Percentiles rank a stretch among this genome's conserved stretches.
Evolutionary conservation across 176 grass and related monocot genomes (phyloP).

Genomic region (Oryza officinalis): DNA sequence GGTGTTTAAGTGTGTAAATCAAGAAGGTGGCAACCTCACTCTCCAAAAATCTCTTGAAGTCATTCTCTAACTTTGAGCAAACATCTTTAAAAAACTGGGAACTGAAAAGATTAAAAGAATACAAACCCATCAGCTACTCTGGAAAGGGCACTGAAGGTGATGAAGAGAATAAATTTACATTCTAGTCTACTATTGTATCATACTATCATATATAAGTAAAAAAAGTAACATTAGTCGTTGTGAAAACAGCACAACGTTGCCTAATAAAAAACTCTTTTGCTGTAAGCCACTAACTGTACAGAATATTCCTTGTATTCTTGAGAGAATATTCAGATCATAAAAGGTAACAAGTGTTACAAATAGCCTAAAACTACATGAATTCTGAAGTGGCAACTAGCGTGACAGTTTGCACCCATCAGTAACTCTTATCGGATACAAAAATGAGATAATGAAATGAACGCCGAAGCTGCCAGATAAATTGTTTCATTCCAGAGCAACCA

Average conservation of each 20-base stretch:
- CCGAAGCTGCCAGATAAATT: not conserved
- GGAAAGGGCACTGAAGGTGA: conserved; percentile 7
- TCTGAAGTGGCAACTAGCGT: not conserved
- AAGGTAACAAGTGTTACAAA: not conserved
- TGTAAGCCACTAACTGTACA: not conserved
- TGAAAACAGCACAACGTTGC: conserved; percentile 14
- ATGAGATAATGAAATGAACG: not conserved
- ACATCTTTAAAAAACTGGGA: conserved; percentile 76
- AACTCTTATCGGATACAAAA: not conserved
- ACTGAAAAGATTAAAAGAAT: conserved; percentile 50
- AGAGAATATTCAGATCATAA: not conserved
- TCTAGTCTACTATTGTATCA: not conserved
- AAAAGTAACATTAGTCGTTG: conserved; percentile 2
- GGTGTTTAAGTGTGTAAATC: not conserved
- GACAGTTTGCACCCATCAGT: not conserved
- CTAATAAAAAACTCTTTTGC: not conserved
- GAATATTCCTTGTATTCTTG: not conserved
- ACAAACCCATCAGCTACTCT: not conserved
- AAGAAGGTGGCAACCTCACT: conserved; percentile 53
- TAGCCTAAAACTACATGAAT: not conserved
- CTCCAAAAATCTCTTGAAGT: conserved; percentile 69
- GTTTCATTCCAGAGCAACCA: not conserved
- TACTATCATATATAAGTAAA: conserved; percentile 20
- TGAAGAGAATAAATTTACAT: not conserved
- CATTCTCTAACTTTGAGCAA: conserved; percentile 68